Percentiles rank a stretch among this genome's conserved stretches.
Evolutionary conservation across 1,284 basidiomycete genomes (phyloP).

Genomic region (Abortiporus biennis): DNA sequence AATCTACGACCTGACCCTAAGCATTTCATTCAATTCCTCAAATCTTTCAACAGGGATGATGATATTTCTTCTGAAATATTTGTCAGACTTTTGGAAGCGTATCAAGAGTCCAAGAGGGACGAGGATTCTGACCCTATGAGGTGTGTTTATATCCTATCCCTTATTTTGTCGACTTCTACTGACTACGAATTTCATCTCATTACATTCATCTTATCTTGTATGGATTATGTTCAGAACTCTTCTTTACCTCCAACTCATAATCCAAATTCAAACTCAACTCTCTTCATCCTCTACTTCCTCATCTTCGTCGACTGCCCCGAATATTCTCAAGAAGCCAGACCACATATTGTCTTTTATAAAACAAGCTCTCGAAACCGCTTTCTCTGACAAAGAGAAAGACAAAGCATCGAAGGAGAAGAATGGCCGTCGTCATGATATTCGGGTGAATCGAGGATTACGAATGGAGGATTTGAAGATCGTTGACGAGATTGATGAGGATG

Average conservation of each 20-base stretch:
- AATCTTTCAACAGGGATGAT: conserved; percentile 47
- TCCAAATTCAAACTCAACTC: conserved; percentile 71
- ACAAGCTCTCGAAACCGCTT: conserved; percentile 45
- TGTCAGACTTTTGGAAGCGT: conserved; percentile 64
- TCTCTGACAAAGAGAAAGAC: conserved; percentile 8
- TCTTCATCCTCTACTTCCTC: conserved; percentile 46
- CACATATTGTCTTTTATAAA: conserved; percentile 78
- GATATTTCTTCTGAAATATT: conserved; percentile 73
- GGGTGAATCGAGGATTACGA: conserved; percentile 24
- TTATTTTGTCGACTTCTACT: conserved; percentile 3
- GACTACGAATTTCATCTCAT: neutral
- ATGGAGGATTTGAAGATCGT: conserved; percentile 40
- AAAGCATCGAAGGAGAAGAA: conserved; percentile 6
- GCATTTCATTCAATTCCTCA: conserved; percentile 61
- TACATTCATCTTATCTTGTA: conserved; percentile 18
- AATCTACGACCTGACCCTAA: conserved; percentile 67
- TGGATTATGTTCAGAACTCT: conserved; percentile 35
- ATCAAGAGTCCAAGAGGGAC: conserved; percentile 44
- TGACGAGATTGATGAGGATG: conserved; percentile 30
- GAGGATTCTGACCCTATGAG: conserved; percentile 46
- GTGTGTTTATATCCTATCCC: conserved; percentile 27
- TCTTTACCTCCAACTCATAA: conserved; percentile 69
- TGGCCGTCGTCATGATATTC: too few relatives aligned
- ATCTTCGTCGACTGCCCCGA: too few relatives aligned
- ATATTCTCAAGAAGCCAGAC: conserved; percentile 64